Conservation (phyloP, 108 stramenopile genomes). For the Discostella stelligeroides region DNA sequence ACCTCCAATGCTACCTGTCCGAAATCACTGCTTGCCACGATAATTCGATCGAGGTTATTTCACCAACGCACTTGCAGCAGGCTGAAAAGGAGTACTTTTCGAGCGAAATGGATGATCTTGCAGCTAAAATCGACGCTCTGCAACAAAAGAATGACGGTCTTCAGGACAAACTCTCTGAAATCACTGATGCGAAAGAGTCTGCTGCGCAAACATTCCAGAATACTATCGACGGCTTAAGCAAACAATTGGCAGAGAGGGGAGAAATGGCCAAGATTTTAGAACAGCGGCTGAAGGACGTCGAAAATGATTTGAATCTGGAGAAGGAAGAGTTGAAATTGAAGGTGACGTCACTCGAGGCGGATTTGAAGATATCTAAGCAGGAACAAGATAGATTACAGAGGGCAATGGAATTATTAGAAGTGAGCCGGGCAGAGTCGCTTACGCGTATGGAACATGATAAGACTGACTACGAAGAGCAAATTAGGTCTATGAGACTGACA, state of each 20-base stretch:
- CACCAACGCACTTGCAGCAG: too few species aligned
- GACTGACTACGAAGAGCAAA: too few species aligned
- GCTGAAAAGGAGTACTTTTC: too few species aligned
- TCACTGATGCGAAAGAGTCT: not conserved
- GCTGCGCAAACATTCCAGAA: not conserved
- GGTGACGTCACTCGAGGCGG: conserved; percentile 1
- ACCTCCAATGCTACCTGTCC: not conserved
- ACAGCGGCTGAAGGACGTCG: not conserved
- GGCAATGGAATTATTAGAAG: not conserved
- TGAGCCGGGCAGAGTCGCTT: not conserved
- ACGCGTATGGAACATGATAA: too few species aligned
- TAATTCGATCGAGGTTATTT: too few species aligned
- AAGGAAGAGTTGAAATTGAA: not conserved
- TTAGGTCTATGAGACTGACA: too few species aligned
- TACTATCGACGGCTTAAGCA: not conserved
- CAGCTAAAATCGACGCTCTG: not conserved
- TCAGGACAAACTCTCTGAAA: not conserved
- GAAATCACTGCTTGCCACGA: not conserved
- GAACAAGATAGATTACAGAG: not conserved
- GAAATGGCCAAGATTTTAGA: not conserved
- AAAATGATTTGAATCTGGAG: not conserved
- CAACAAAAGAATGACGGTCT: not conserved
- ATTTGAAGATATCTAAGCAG: not conserved
- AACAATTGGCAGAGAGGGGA: conserved; percentile 8
- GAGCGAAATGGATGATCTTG: too few species aligned